Percentiles rank a stretch among this genome's conserved stretches.
These are phyloP conservation scores for Colletotrichum sp. DNA, from an alignment of 2,329 filamentous ascomycete species.

Conservation along the genomic window DNA sequence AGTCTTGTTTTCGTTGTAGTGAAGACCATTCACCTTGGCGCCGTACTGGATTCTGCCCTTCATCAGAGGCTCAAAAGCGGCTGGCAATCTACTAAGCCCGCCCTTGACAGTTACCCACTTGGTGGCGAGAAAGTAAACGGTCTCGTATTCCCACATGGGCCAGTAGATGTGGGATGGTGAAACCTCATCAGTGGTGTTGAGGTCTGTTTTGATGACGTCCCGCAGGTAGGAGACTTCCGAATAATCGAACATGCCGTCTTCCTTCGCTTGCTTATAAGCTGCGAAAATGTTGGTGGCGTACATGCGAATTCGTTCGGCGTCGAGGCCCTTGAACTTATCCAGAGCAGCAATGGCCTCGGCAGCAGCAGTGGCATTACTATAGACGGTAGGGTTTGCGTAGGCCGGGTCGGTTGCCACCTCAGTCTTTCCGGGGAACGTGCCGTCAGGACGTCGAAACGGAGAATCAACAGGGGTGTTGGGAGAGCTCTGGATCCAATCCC, in stretches of 20 bases:
- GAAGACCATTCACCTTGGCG: constrained; percentile 25
- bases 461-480: constrained; percentile 34
- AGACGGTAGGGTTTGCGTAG: constrained; percentile 18
- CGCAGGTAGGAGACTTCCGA: constrained; percentile 35
- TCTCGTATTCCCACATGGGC: constrained; percentile 36
- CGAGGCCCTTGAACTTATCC: constrained; percentile 29
- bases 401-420: constrained; percentile 26
- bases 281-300: constrained; percentile 31
- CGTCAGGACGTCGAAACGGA: constrained; percentile 29
- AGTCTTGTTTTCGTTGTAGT: constrained; percentile 24
- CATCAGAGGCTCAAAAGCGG: constrained; percentile 38
- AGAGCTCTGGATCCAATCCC: constrained; percentile 42
- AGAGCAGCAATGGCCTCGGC: constrained; percentile 26
- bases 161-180: constrained; percentile 25
- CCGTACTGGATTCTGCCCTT: constrained; percentile 25
- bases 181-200: constrained; percentile 41
- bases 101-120: constrained; percentile 33
- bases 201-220: constrained; percentile 34
- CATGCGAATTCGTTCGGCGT: constrained; percentile 22
- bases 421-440: constrained; percentile 26
- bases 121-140: constrained; percentile 28
- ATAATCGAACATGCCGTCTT: constrained; percentile 31
- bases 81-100: constrained; percentile 37
- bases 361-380: constrained; percentile 28
- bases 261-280: constrained; percentile 32